A percentile compares a stretch with the other conserved stretches of the same genome.
phyloP scores from a whole-genome alignment of 1,284 basidiomycete genomes.

The Trametes hirsuta region DNA sequence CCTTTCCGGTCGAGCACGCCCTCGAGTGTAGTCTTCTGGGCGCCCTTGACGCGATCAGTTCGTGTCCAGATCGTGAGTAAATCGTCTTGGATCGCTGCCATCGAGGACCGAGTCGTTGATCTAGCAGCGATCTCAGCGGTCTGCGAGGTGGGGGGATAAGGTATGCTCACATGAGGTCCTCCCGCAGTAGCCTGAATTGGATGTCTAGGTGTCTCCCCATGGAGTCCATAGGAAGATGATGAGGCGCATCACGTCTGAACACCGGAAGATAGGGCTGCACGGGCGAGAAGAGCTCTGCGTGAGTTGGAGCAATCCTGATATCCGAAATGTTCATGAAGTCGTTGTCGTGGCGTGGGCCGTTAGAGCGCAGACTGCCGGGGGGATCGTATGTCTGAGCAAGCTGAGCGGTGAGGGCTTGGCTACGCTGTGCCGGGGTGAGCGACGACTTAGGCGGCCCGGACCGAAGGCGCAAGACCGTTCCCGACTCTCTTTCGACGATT shows the following conservation, averaged over 20 bases:
- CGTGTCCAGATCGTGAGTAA: conserved; percentile 26
- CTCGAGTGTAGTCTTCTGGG: conserved; percentile 29
- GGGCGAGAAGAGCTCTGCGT: conserved; percentile 39
- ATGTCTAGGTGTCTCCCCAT: conserved; percentile 43
- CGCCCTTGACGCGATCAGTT: background rate
- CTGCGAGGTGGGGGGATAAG: background rate
- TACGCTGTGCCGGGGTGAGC: conserved; percentile 21
- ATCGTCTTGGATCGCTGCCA: conserved; percentile 40
- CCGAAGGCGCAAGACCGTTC: conserved; percentile 23
- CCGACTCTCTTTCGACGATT: conserved; percentile 50
- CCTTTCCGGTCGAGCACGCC: conserved; percentile 32
- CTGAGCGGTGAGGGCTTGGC: conserved; percentile 25
- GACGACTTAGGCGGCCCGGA: conserved; percentile 40
- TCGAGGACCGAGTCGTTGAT: conserved; percentile 52
- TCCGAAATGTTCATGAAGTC: conserved; percentile 38
- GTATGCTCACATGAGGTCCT: conserved; percentile 40
- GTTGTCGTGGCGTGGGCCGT: conserved; percentile 52
- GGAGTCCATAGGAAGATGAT: conserved; percentile 37
- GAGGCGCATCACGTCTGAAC: conserved; percentile 43
- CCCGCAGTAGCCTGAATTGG: conserved; percentile 46
- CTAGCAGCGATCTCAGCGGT: conserved; percentile 34
- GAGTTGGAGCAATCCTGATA: conserved; percentile 43
- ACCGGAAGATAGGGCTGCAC: conserved; percentile 40
- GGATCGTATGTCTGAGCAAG: conserved; percentile 31
- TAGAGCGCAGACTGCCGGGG: conserved; percentile 39